Percentiles rank a stretch among this genome's conserved stretches.
These are phyloP conservation scores for Coemansia sp. DNA, from an alignment of 192 early-diverging fungal species.

Conservation along the genomic window DNA sequence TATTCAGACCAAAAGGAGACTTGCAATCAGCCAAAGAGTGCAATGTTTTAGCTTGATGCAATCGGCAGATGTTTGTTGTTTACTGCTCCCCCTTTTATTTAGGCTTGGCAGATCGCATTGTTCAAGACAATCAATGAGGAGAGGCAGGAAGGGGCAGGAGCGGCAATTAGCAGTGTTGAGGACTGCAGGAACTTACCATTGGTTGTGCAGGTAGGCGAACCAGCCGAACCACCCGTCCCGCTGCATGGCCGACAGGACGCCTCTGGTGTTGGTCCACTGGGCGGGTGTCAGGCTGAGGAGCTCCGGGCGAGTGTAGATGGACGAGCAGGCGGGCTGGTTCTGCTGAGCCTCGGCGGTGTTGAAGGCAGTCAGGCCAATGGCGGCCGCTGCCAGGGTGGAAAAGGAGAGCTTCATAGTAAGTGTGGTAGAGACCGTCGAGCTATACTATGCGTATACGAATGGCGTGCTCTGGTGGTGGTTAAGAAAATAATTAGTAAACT, in stretches of 20 bases:
- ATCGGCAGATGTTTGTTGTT: background rate
- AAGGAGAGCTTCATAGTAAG: conserved; percentile 33
- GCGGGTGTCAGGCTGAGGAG: conserved; percentile 36
- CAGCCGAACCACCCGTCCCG: conserved; percentile 49
- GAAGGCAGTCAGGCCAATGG: conserved; percentile 31
- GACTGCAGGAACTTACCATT: conserved; percentile 23
- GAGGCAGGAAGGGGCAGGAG: background rate
- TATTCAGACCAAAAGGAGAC: conserved; percentile 4
- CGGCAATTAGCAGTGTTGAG: background rate
- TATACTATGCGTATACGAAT: conserved; percentile 5
- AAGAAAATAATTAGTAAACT: background rate
- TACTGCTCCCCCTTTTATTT: background rate
- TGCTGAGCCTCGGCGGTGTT: conserved; percentile 32
- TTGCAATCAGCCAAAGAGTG: background rate
- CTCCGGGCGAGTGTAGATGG: conserved; percentile 49
- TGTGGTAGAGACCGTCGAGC: background rate
- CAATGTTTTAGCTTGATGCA: background rate
- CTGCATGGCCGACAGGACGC: conserved; percentile 42
- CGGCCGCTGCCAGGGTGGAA: conserved; percentile 22
- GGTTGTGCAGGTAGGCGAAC: conserved; percentile 46
- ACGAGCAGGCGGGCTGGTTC: conserved; percentile 42
- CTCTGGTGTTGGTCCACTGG: conserved; percentile 29
- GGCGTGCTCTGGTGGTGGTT: background rate
- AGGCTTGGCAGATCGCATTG: conserved; percentile 2
- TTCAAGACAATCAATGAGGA: conserved; percentile 7